Evolutionary conservation across 208 protist species (phyloP), one percentile per base, ranked within the genome.

Genomic region (Trypanosoma platydactyli): DNA sequence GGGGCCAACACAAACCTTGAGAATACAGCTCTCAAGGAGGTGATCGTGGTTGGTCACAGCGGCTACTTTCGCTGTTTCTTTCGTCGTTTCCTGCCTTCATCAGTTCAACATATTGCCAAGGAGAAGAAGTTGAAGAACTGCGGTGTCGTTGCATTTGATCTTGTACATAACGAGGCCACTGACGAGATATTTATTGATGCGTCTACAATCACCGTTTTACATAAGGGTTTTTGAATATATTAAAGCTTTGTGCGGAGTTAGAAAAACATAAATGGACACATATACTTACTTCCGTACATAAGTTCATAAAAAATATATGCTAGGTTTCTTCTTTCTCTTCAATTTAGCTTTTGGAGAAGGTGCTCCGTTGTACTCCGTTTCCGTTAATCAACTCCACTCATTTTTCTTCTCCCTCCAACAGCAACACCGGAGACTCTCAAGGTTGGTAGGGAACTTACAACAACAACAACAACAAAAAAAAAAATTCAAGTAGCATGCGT

Each of bases 11-110:
- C 57, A 2, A 52, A 63, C 7, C 55, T 42, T 40, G 66, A 44
- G 50, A 94, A 94, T 63, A 76, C 77, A 16, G 81, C 68, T 38
- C 76, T 95, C 22, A 85, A 81, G 60, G 87, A 95, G 70, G 77
- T 97, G 20, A 90, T 97, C 49, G 89, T 96, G 13, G 86, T 94
- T 52, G 94, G 94, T 33, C 94, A 97, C 76, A 96, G 91, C 68
- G 76, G 88, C 2, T 96, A 88, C 65, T 96, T 96, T 71, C 81
- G 80, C 33, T 82, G 80, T 60, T 96, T 96, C 66, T 96, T 97
- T 68, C 66, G 77, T 22, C 86, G 88, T 6, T 97, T 95, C 64
- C 83, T 97, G 13, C 93, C 90, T 1, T 40, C 69, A 22, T 76
- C 67, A 13, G 88, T 80, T 29, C 67, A 64, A 13, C 91, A 96